A percentile compares a stretch with the other conserved stretches of the same genome.
Conservation (phyloP, 306 rosid species). For the Lupinus albus region DNA sequence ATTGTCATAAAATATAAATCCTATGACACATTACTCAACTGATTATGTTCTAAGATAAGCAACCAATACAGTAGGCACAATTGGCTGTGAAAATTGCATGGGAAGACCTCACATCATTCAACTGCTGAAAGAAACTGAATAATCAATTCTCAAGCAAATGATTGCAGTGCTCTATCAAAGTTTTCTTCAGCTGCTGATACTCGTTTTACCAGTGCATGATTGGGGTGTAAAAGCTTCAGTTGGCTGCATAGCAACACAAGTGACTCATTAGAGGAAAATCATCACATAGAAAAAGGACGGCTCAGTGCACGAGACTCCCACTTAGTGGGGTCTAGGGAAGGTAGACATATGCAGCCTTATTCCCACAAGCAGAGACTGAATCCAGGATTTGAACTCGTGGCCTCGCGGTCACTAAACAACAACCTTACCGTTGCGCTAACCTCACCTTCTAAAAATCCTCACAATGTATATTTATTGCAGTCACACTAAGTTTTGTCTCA, state of each 20-base stretch:
- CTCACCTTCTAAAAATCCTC: too few relatives aligned
- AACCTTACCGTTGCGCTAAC: too few relatives aligned
- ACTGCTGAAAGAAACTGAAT: conserved; percentile 33
- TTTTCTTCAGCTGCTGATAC: conserved; percentile 74
- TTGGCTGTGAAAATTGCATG: conserved; percentile 39
- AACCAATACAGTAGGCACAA: conserved; percentile 42
- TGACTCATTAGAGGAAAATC: not conserved
- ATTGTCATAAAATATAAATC: conserved; percentile 44
- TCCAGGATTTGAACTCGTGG: too few relatives aligned
- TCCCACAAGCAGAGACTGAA: too few relatives aligned
- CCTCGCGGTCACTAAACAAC: too few relatives aligned
- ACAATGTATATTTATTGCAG: conserved; percentile 2
- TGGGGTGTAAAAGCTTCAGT: conserved; percentile 86
- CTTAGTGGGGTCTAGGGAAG: too few relatives aligned
- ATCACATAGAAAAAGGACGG: too few relatives aligned
- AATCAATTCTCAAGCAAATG: conserved; percentile 59
- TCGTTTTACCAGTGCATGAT: conserved; percentile 82
- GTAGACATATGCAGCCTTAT: too few relatives aligned
- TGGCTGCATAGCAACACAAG: conserved; percentile 70
- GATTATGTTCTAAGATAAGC: conserved; percentile 45
- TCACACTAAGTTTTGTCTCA: not conserved
- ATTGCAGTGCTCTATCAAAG: conserved; percentile 85
- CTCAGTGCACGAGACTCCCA: too few relatives aligned
- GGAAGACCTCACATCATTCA: conserved; percentile 44
- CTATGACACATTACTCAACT: conserved; percentile 46